These are phyloP conservation scores for Purpureocillium lavendulum DNA, from an alignment of 2,329 filamentous ascomycete genomes.

Conservation along the genomic window DNA sequence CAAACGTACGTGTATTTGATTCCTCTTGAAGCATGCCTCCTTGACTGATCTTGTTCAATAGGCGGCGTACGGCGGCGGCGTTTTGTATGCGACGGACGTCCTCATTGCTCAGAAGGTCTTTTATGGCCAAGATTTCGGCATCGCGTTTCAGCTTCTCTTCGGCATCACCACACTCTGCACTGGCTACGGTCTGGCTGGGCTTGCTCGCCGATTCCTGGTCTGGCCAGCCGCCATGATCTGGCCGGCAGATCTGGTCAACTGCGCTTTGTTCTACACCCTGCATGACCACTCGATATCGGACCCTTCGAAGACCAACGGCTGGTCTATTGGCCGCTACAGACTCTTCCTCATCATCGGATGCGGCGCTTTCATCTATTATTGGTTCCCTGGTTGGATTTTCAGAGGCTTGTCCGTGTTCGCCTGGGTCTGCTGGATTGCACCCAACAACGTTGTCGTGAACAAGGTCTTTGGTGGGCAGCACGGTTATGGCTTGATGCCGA, in stretches of 20 bases:
- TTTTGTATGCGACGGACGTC: constrained; percentile 47
- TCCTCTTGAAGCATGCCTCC: too few relatives aligned
- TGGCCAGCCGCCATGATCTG: constrained; percentile 50
- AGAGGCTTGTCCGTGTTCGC: constrained; percentile 55
- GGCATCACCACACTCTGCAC: constrained; percentile 47
- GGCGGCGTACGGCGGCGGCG: constrained; percentile 50
- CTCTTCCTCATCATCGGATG: constrained; percentile 51
- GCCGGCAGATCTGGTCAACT: constrained; percentile 46
- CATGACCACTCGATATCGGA: constrained; percentile 37
- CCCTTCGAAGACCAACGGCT: constrained; percentile 46
- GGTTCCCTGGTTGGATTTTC: constrained; percentile 55
- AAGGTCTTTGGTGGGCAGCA: constrained; percentile 53
- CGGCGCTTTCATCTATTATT: constrained; percentile 47
- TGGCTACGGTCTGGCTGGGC: constrained; percentile 48
- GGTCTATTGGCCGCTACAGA: constrained; percentile 55
- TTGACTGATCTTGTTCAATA: constrained; percentile 10
- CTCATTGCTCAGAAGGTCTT: constrained; percentile 43
- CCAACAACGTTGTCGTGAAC: constrained; percentile 50
- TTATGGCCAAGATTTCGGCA: constrained; percentile 47
- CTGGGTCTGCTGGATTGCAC: constrained; percentile 54
- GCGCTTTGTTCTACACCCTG: constrained; percentile 40
- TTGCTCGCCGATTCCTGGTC: constrained; percentile 44
- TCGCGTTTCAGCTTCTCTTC: constrained; percentile 45
- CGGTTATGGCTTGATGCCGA: constrained; percentile 50
- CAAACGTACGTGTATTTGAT: constrained; percentile 37